Evolutionary conservation across 768 basidiomycete genomes (phyloP).

Genomic region (Pleurotus eryngii): DNA sequence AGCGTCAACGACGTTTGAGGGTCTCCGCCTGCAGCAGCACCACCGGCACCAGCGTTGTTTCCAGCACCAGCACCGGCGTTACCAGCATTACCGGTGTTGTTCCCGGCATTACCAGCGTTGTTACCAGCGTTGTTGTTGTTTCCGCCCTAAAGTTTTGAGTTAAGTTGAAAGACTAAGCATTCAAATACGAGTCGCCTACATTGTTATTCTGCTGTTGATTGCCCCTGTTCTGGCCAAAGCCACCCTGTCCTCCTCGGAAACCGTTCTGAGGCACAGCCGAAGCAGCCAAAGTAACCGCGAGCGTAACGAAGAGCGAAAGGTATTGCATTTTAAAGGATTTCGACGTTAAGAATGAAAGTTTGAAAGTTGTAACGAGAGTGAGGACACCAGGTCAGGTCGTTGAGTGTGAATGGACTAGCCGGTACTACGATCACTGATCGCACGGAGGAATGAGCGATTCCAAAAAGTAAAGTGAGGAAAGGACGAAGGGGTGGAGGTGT

Average conservation of each 20-base stretch:
- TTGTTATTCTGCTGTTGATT: constrained; percentile 1
- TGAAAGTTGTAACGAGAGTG: constrained; percentile 11
- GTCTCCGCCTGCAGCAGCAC: constrained; percentile 26
- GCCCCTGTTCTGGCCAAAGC: constrained; percentile 10
- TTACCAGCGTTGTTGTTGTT: constrained; percentile 12
- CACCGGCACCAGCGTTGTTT: constrained; percentile 2
- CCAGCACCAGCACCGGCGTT: neutral
- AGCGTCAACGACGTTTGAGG: constrained; percentile 42
- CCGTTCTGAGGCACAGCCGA: constrained; percentile 11
- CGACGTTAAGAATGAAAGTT: constrained; percentile 8
- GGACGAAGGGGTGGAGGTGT: constrained; percentile 10
- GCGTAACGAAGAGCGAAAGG: constrained; percentile 22
- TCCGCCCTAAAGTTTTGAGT: neutral
- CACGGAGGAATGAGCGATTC: constrained; percentile 7
- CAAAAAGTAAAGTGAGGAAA: constrained; percentile 10
- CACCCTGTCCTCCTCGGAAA: neutral
- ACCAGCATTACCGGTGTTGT: neutral
- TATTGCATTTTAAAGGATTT: constrained; percentile 27
- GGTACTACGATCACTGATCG: constrained; percentile 6
- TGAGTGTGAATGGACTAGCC: constrained; percentile 8
- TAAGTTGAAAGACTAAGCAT: neutral
- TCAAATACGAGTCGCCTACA: neutral
- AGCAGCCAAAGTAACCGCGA: constrained; percentile 23
- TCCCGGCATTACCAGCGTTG: neutral
- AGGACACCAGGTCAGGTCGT: constrained; percentile 18